A percentile compares a stretch with the other conserved stretches of the same genome.
Conservation (phyloP, 2,329 filamentous ascomycete genomes). For the Xylaria arbuscula region DNA sequence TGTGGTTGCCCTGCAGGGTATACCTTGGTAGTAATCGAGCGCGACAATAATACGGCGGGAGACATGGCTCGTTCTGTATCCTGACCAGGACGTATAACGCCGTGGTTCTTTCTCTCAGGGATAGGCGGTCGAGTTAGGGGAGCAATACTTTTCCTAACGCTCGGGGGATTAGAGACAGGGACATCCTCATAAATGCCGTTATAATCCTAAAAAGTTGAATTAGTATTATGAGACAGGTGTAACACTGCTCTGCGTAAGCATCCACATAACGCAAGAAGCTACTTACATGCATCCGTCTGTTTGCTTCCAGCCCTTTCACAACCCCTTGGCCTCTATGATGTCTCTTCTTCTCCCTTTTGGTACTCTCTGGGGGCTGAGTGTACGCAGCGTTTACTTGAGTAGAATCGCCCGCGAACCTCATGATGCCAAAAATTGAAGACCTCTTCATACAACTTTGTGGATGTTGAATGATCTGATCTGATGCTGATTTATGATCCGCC, state of each 20-base stretch:
- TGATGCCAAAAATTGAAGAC: not conserved
- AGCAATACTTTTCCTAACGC: not conserved
- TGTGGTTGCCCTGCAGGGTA: not conserved
- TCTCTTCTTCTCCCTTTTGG: not conserved
- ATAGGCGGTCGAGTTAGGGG: not conserved
- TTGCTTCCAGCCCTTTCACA: slow-evolving; percentile 2
- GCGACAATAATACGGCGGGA: not conserved
- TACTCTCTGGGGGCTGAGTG: not conserved
- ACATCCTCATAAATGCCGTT: not conserved
- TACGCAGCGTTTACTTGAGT: too few relatives aligned
- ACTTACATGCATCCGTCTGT: not conserved
- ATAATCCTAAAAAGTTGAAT: slow-evolving; percentile 10
- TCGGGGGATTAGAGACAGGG: not conserved
- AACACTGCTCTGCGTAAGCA: not conserved
- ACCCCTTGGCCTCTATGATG: not conserved
- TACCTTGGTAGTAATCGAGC: not conserved
- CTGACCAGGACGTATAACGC: not conserved
- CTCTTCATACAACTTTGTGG: not conserved
- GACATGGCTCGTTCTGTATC: not conserved
- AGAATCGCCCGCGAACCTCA: not conserved
- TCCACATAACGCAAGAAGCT: too few relatives aligned
- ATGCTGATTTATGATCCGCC: not conserved
- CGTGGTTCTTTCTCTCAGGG: not conserved
- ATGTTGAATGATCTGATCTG: not conserved
- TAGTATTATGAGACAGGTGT: not conserved